Evolutionary conservation across 2,329 filamentous ascomycete species (phyloP), one percentile per base, ranked within the genome.

Genomic region (Xylariaceae sp.): DNA sequence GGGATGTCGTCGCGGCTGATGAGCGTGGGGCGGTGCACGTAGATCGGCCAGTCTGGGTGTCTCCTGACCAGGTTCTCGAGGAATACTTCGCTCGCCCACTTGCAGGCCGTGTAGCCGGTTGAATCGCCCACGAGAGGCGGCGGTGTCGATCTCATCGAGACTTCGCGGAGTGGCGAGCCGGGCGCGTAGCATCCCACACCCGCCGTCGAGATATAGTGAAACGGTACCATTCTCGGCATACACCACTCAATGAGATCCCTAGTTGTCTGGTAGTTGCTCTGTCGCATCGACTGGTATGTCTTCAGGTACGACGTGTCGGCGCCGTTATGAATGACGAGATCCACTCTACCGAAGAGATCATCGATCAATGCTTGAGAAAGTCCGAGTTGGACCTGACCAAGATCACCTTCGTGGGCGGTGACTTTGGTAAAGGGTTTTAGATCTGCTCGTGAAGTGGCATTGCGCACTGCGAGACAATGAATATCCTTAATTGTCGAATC

Each of bases 21-120:
- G 36, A 35, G 54, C 10, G 40, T 52, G 18, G 61, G 57, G 1
- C 71, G 69, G 47, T 73, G 67, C 21, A 73, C 67, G 41, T 55
- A 66, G 2, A 71, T 53, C 0, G 57, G 60, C 4, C 71, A 47
- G 6, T 44, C 50, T 7, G 32, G 41, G 6, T 57, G 59, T 11
- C 49, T 30, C 6, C 36, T 32, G 37, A 51, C 16, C 4, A 62
- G 57, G 1, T 55, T 50, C 53, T 77, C 73, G 0, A 77, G 65
- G 21, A 71, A 60, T 3, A 60, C 55, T 60, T 77, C 75, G 36
- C 65, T 65, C 0, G 67, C 71, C 75, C 75, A 77, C 52, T 75
- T 75, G 11, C 63, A 56, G 1, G 70, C 68, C 2, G 62, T 58
- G 47, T 76, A 77, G 1, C 73, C 74, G 4, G 18, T 24, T 10